These are phyloP conservation scores for Eucalyptus cloeziana DNA, from an alignment of 345 rosid genomes.

Conservation along the genomic window DNA sequence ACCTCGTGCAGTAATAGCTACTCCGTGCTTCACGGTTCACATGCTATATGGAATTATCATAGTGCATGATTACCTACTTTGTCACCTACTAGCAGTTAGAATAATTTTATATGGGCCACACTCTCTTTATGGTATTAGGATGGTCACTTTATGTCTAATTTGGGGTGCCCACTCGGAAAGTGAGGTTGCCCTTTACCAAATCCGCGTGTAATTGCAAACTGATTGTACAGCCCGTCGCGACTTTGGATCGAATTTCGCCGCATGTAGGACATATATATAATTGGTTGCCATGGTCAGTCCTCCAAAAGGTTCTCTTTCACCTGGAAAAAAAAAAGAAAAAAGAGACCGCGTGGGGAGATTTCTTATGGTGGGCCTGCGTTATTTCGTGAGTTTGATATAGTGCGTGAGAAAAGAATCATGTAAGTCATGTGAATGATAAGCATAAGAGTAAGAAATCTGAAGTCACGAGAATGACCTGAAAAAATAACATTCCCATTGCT, in stretches of 20 bases:
- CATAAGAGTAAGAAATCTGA: background rate
- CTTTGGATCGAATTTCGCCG: background rate
- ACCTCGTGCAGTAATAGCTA: background rate
- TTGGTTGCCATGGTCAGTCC: background rate
- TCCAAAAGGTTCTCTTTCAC: background rate
- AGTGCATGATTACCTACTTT: background rate
- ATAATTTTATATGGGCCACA: background rate
- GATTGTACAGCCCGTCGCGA: background rate
- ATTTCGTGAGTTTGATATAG: background rate
- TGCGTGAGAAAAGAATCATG: background rate
- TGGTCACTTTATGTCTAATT: background rate
- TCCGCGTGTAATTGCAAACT: background rate
- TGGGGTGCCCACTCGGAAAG: background rate
- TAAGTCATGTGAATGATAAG: background rate
- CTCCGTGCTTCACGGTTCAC: background rate
- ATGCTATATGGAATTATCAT: background rate
- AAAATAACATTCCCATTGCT: background rate
- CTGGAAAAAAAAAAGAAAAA: rapidly evolving
- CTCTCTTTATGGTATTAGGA: background rate
- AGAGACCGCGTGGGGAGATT: background rate
- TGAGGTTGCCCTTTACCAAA: background rate
- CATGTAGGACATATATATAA: background rate
- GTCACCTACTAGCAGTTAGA: background rate
- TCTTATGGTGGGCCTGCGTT: background rate
- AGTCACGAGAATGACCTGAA: background rate